Conservation (phyloP, 2,329 filamentous ascomycete species). For the Dothistroma septosporum region DNA sequence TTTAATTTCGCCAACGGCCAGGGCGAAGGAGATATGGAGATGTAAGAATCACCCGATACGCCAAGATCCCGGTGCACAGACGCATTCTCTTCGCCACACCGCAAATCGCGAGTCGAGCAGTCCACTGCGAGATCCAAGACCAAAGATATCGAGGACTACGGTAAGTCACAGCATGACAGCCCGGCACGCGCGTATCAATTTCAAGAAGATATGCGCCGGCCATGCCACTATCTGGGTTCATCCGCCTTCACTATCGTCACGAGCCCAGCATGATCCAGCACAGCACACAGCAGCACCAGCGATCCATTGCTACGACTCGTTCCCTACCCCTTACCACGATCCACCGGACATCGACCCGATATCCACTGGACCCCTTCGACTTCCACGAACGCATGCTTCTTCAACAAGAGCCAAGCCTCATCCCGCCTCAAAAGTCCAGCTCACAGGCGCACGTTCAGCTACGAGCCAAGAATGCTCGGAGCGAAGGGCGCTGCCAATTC, state of each 20-base stretch:
- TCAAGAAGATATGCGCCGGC: background rate
- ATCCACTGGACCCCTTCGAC: slow-evolving; percentile 10
- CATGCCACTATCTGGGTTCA: background rate
- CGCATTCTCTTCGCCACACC: background rate
- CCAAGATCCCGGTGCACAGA: background rate
- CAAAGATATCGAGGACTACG: background rate
- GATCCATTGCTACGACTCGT: slow-evolving; percentile 13
- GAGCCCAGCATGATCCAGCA: slow-evolving; percentile 15
- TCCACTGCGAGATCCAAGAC: background rate
- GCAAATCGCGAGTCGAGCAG: background rate
- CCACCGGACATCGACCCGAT: background rate
- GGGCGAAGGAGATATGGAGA: slow-evolving; percentile 64
- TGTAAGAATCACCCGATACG: slow-evolving; percentile 13
- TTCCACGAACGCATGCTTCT: slow-evolving; percentile 5
- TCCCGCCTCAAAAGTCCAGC: background rate
- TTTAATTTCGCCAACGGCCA: slow-evolving; percentile 89
- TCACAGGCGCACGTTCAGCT: background rate
- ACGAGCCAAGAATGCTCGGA: background rate
- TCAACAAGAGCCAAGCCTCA: slow-evolving; percentile 1
- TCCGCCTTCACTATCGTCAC: slow-evolving; percentile 1
- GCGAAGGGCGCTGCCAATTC: background rate
- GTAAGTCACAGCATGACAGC: background rate
- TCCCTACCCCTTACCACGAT: background rate
- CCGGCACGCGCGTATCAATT: background rate
- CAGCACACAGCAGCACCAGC: slow-evolving; percentile 14